A percentile compares a stretch with the other conserved stretches of the same genome.
Evolutionary conservation across 257 asterid genomes (phyloP).

Genomic region (Petrea volubilis): DNA sequence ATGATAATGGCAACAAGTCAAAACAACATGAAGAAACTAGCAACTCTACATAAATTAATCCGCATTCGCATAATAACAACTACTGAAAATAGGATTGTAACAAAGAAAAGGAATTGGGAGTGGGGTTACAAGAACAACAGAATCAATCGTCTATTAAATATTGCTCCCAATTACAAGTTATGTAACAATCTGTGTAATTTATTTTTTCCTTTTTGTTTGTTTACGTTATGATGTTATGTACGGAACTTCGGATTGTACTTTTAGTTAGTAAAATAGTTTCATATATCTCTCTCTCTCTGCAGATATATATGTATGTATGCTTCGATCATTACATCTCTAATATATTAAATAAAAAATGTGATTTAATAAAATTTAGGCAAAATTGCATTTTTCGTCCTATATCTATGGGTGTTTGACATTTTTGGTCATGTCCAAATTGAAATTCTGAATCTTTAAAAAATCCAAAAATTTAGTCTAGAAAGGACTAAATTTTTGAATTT

Average conservation of each 20-base stretch:
- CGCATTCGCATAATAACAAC: neutral
- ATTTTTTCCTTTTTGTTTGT: constrained; percentile 13
- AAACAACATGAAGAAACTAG: neutral
- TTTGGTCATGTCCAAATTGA: too few relatives aligned
- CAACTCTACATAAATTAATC: neutral
- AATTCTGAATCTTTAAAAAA: too few relatives aligned
- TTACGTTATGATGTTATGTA: constrained; percentile 1
- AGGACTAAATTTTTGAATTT: too few relatives aligned
- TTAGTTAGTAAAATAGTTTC: neutral
- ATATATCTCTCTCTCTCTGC: too few relatives aligned
- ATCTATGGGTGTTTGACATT: too few relatives aligned
- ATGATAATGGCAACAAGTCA: constrained; percentile 15
- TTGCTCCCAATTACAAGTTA: neutral
- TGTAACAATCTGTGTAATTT: neutral
- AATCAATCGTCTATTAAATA: neutral
- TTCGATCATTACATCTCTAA: too few relatives aligned
- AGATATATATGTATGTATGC: too few relatives aligned
- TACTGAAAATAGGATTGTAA: constrained; percentile 1
- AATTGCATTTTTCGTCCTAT: too few relatives aligned
- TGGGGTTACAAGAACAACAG: constrained; percentile 11
- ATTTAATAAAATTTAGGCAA: too few relatives aligned
- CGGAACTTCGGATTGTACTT: neutral
- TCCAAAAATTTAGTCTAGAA: too few relatives aligned
- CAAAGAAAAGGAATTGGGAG: constrained; percentile 8
- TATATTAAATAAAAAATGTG: too few relatives aligned